Conservation (phyloP, 306 rosid species). For the Vachellia pachyceras region DNA sequence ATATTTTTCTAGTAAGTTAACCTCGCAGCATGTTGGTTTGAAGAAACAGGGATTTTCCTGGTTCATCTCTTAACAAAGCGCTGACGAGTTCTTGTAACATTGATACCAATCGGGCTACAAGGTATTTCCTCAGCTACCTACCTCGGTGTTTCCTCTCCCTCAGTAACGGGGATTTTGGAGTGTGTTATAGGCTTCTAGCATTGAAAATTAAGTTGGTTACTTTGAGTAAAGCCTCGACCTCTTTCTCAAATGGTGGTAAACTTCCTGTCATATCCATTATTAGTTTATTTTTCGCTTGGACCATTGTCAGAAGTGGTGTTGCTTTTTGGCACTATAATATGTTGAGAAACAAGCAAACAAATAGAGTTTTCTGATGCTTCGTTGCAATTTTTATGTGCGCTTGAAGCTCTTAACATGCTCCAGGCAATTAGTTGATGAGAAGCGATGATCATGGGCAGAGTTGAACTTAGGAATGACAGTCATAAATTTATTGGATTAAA, state of each 20-base stretch:
- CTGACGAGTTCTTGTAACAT: not conserved
- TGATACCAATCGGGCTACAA: not conserved
- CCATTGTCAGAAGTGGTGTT: not conserved
- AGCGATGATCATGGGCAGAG: not conserved
- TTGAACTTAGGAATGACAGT: not conserved
- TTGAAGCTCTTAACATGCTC: not conserved
- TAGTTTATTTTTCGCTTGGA: not conserved
- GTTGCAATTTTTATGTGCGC: not conserved
- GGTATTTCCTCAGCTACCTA: not conserved
- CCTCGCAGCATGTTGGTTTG: not conserved
- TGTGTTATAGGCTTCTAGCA: not conserved
- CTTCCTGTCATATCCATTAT: not conserved
- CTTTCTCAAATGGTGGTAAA: not conserved
- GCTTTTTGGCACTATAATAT: not conserved
- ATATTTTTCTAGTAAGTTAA: not conserved
- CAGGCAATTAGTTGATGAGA: not conserved
- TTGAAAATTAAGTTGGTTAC: not conserved
- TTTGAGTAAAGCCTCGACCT: not conserved
- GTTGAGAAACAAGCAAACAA: not conserved
- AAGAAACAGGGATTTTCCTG: not conserved
- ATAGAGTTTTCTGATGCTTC: not conserved
- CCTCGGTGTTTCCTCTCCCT: not conserved
- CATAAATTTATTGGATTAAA: not conserved
- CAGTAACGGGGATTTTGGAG: not conserved
- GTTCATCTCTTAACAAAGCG: not conserved